phyloP scores from a whole-genome alignment of 371 early-diverging fungal genomes.

The Dichotomocladium elegans region DNA sequence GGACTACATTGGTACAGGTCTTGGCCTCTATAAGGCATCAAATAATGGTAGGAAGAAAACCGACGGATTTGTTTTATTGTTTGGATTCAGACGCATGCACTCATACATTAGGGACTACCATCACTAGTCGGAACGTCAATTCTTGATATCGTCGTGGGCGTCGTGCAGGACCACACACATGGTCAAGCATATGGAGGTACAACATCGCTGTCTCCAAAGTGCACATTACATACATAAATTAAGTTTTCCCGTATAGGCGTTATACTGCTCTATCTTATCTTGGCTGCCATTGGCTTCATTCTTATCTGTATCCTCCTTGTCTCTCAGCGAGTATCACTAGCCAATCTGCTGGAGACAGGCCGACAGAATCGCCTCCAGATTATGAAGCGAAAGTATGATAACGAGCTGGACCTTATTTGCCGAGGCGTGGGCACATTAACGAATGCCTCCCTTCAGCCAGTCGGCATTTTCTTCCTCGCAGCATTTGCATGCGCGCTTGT shows the following conservation, averaged over 20 bases:
- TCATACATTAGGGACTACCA: neutral
- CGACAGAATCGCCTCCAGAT: constrained; percentile 23
- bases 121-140: constrained; percentile 39
- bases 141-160: constrained; percentile 47
- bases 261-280: constrained; percentile 33
- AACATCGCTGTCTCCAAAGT: neutral
- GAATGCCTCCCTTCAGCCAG: constrained; percentile 9
- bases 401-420: constrained; percentile 24
- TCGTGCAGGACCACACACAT: constrained; percentile 44
- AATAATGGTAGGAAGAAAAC: constrained; percentile 18
- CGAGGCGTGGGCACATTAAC: constrained; percentile 31
- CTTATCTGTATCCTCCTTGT: constrained; percentile 22
- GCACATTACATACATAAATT: neutral
- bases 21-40: constrained; percentile 46
- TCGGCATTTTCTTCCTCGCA: constrained; percentile 13
- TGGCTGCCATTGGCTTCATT: constrained; percentile 32
- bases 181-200: constrained; percentile 28
- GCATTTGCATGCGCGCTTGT: constrained; percentile 2
- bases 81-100: too few relatives aligned
- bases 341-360: constrained; percentile 25
- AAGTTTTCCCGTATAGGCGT: constrained; percentile 15
- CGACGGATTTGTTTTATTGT: neutral
- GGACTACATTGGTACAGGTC: constrained; percentile 50
- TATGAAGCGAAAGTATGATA: constrained; percentile 39
- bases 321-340: constrained; percentile 24